Base-by-base conservation (phyloP, 352 stramenopile genomes). In the Phytophthora pluvialis region DNA sequence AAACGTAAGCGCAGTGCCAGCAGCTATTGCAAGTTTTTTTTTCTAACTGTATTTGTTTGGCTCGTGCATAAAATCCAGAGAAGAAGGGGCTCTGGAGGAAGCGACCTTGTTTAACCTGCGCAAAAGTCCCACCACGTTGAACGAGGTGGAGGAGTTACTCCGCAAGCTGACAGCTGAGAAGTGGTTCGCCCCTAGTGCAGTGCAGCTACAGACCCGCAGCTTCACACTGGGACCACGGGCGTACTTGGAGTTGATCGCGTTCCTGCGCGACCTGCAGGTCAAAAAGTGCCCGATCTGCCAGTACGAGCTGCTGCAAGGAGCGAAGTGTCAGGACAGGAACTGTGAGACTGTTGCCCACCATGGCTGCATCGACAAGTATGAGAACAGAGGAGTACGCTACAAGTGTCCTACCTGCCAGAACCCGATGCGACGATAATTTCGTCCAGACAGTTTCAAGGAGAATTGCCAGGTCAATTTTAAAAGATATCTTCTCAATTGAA, bases 251-350 rank as follows among this genome's bases (percentile, higher is more conserved):
- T 65, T 95, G 13, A 80, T 88, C 16, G 64, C 80, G 25, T 91
- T 95, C 39, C 60, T 95, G 21, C 86, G 83, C 21, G 80, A 91
- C 45, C 48, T 95, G 16, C 80, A 93, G 35, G 77, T 95, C 33
- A 81, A 82, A 53, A 89, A 93, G 46, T 95, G 86, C 55, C 62
- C 74, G 43, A 93, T 95, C 56, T 95, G 86, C 52, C 71, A 80
- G 62, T 90, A 80, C 44, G 84, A 93, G 61, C 71, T 93, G 69
- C 67, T 95, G 16, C 86, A 93, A 43, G 86, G 84, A 12, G 65
- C 72, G 0, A 68, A 40, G 26, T 93, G 84, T 53, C 58, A 60
- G 32, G 57, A 40, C 39, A 60, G 35, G 1, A 58, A 57, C 15
- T 93, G 84, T 45, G 61, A 77, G 3, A 88, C 68, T 12, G 50